Evolutionary conservation across 768 basidiomycete genomes (phyloP), one percentile per base, ranked within the genome.

Genomic region (Leccinum olivaceopallidum): DNA sequence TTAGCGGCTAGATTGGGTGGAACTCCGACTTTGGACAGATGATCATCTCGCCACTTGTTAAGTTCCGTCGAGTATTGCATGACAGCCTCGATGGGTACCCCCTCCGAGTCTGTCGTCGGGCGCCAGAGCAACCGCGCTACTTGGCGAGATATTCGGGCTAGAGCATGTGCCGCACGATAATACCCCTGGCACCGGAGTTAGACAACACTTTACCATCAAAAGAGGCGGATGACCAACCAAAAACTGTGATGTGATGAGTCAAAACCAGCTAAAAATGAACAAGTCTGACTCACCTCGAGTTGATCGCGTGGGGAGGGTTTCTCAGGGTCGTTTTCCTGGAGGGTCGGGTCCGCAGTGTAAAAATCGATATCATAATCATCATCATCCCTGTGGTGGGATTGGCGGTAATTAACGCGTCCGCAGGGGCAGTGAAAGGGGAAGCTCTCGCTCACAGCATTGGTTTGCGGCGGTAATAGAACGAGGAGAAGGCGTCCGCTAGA

Each of bases 361-460:
- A 93, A 92, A 73, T 92, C 91, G 63, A 94, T 89, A 70, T 94
- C 90, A 70, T 93, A 94, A 75, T 94, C 92, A 62, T 91, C 88
- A 65, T 94, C 92, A 71, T 92, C 90, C 58, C 80, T 83, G 71
- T 39, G 53, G 57, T 53, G 49, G 62, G 54, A 6, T 13, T 18
- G 51, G 30, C 66, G 64, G 67, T 64, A 64, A 69, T 76, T 68
- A 70, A 68, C 44, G 47, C 50, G 57, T 37, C 32, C 57, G 22
- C 53, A 59, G 16, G 32, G 22, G 47, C 55, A 57, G 63, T 53
- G 2, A 37, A 61, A 58, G 51, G 16, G 52, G 61, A 53, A 52
- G 24, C 18, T 44, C 36, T 50, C 44, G 73, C 83, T 67, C 66
- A 86, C 78, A 95, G 78, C 66, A 89, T 81, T 7, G 93, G 92